These are phyloP conservation scores for Fraxinus sp. DNA, from an alignment of 305 asterid genomes.

Conservation along the genomic window DNA sequence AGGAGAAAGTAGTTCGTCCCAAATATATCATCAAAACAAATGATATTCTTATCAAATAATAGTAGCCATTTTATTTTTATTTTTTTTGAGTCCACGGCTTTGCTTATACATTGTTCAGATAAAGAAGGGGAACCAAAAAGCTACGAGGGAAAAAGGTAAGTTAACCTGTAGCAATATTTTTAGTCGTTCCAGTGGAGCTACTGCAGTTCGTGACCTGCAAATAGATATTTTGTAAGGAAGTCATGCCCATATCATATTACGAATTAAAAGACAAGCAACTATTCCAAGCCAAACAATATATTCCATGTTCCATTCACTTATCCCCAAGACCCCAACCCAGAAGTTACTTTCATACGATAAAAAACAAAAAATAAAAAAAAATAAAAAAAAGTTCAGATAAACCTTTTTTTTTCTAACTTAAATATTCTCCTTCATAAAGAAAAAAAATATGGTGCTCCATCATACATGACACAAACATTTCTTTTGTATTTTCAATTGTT, in stretches of 20 bases:
- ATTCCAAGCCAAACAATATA: not conserved
- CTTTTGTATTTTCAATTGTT: not conserved
- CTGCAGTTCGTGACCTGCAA: slow-evolving; percentile 57
- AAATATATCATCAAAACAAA: not conserved
- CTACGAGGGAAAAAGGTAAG: not conserved
- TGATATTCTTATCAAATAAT: not conserved
- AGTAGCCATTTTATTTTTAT: not conserved
- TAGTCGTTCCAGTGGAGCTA: slow-evolving; percentile 43
- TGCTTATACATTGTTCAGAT: slow-evolving; percentile 8
- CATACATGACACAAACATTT: not conserved
- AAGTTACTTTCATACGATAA: not conserved
- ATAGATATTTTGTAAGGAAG: slow-evolving; percentile 28
- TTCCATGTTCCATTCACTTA: slow-evolving; percentile 3
- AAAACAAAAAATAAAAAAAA: not conserved
- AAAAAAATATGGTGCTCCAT: not conserved
- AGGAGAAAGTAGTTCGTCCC: not conserved
- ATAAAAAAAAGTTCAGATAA: not conserved
- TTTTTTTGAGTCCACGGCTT: not conserved
- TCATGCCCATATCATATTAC: not conserved
- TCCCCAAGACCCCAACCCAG: not conserved
- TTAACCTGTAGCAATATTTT: slow-evolving; percentile 53
- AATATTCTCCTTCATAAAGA: not conserved
- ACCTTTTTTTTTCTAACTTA: not conserved
- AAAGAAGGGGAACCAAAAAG: not conserved
- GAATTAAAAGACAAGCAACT: slow-evolving; percentile 17